Base-by-base conservation (phyloP, 1,284 basidiomycete genomes). In the Ceratobasidium sp. region DNA sequence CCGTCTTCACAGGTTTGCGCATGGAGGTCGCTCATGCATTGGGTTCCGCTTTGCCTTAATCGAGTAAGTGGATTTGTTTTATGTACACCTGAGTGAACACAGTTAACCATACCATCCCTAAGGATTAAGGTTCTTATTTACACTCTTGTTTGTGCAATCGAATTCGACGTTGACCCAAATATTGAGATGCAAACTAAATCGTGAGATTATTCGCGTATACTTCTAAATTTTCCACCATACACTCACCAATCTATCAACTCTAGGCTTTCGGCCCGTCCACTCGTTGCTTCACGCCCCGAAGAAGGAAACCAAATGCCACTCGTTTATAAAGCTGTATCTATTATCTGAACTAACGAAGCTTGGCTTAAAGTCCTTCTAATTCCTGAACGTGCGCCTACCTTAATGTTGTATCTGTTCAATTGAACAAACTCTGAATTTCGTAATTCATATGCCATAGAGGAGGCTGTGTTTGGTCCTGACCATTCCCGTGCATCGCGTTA, bases 111-210 rank as follows among this genome's bases (percentile, higher is more conserved):
- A 6, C 20, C 33, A 3, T 33, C 23, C 33, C 15, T 31, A 23
- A 82, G 81, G 73, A 82, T 82, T 78, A 82, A 82, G 77, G 79
- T 78, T 5, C 53, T 82, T 33, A 47, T 82, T 1, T 82, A 80
- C 77, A 78, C 79, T 0, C 69, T 81, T 20, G 45, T 81, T 8
- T 78, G 81, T 20, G 67, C 69, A 2, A 80, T 82, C 63, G 77
- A 79, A 39, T 81, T 82, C 60, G 65, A 68, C n/a, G 76, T 81
- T 11, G 54, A 80, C 20, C 76, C 78, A 17, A 51, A 15, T 23
- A 39, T 76, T 15, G 56, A 71, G 23, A 60, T 79, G 5, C 13
- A 53, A 26, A 65, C 39, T 17, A 69, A 73, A 58, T 49, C 67
- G 39, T 77, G 73, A 17, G 65, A 39, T 28, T 17, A n/a, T n/a